These are phyloP conservation scores for Dalbergia cultrata DNA, from an alignment of 306 rosid species.

Conservation along the genomic window DNA sequence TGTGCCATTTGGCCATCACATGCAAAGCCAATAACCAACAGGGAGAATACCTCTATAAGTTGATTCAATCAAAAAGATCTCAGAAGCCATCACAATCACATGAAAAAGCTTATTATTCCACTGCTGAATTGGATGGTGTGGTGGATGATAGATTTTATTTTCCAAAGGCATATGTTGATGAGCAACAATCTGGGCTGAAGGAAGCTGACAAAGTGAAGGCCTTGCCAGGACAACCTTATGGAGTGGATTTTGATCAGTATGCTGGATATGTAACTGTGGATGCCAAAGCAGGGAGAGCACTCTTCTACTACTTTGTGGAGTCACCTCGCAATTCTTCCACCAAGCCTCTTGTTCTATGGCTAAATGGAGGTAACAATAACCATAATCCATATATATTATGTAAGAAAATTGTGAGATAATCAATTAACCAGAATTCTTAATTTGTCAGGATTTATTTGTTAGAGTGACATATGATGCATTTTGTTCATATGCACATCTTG, in stretches of 20 bases:
- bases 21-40: slow-evolving; percentile 43
- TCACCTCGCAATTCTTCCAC: slow-evolving; percentile 49
- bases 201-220: slow-evolving; percentile 44
- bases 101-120: slow-evolving; percentile 3
- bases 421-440: too few relatives aligned
- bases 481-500: too few relatives aligned
- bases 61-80: slow-evolving; percentile 38
- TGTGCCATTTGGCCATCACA: slow-evolving; percentile 27
- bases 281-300: slow-evolving; percentile 41
- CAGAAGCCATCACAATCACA: background rate
- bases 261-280: slow-evolving; percentile 47
- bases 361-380: slow-evolving; percentile 49
- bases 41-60: slow-evolving; percentile 42
- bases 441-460: too few relatives aligned
- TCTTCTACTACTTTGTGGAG: slow-evolving; percentile 55
- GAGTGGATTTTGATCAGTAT: slow-evolving; percentile 52
- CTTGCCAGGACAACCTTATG: slow-evolving; percentile 54
- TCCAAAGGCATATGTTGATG: background rate
- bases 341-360: slow-evolving; percentile 55
- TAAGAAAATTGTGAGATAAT: too few relatives aligned
- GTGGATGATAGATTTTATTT: background rate
- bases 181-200: slow-evolving; percentile 28
- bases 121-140: background rate
- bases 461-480: too few relatives aligned
- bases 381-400: background rate